Evolutionary conservation across 768 basidiomycete species (phyloP), one percentile per base, ranked within the genome.

Genomic region (Amanita pallidorosea): DNA sequence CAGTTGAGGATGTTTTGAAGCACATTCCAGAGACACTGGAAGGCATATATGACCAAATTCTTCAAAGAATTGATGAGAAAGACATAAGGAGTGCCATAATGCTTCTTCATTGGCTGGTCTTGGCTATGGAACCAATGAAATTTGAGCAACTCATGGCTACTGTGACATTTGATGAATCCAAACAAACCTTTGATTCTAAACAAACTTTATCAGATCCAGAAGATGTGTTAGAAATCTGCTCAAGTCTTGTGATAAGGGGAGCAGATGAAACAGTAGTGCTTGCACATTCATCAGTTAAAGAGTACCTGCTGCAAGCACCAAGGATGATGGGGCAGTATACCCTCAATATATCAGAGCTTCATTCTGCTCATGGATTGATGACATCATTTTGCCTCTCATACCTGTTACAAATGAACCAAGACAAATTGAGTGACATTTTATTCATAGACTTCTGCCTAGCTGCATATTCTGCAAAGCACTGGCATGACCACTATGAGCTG

Each of bases 21-120:
- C 13, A 13, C 7, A 18, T 48, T 22, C 47, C 47, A 17, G 7
- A 23, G 15, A 25, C 34, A 11, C 17, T 48, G 34, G 47, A 48
- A 23, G 22, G n/a, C 7, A 48, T 23, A 25, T 48, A 48, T 48
- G 47, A 48, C n/a, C 47, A 48, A 37, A 48, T 48, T 17, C 47
- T 48, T 25, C 12, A 38, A 4, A 48, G 35, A n/a, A 48, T 48
- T 36, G 8, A 18, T 23, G 2, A 13, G 3, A n/a, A 4, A 12
- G 23, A 37, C 9, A n/a, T n/a, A 15, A 7, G 1, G 8, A n/a
- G 27, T 48, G 47, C 25, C 4, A n/a, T 15, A 4, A 22, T 23
- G 22, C 23, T 48, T 5, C n/a, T 38, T 8, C 15, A 37, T 2
- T 48, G 47, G 47, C 47, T 48, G 7, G 35, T 36, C 5, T n/a